Evolutionary conservation across 1,139 yeast species (phyloP).

Genomic region (Diutina catenulata): DNA sequence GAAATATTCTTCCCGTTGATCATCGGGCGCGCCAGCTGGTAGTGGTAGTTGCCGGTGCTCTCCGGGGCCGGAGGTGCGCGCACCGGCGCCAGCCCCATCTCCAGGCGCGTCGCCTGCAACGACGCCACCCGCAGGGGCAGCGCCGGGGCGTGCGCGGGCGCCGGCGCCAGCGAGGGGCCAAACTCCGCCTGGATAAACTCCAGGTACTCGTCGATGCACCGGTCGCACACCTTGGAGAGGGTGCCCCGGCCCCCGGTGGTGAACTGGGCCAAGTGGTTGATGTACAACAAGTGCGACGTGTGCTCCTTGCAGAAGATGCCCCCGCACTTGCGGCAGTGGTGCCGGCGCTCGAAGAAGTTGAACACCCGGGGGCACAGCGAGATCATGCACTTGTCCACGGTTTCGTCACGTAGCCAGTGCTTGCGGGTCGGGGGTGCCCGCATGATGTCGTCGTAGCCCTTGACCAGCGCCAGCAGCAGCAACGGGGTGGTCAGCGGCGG

Average conservation of each 20-base stretch:
- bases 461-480: constrained; percentile 7
- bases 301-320: constrained; percentile 76
- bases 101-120: constrained; percentile 9
- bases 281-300: constrained; percentile 39
- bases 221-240: constrained; percentile 68
- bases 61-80: too few species aligned
- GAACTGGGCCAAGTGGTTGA: constrained; percentile 63
- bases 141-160: neutral
- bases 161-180: constrained; percentile 13
- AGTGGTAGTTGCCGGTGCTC: too few species aligned
- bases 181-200: constrained; percentile 31
- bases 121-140: neutral
- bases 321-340: constrained; percentile 92
- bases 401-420: constrained; percentile 75
- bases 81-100: too few species aligned
- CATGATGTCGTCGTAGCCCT: constrained; percentile 16
- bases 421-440: constrained; percentile 43
- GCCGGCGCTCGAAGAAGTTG: constrained; percentile 75
- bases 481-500: neutral
- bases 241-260: constrained; percentile 67
- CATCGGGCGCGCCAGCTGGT: constrained; percentile 6
- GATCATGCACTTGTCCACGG: constrained; percentile 51
- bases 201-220: constrained; percentile 63
- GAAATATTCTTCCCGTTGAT: neutral
- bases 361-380: constrained; percentile 46